phyloP scores from a whole-genome alignment of 2,329 filamentous ascomycete species.

The Fusarium sp. region DNA sequence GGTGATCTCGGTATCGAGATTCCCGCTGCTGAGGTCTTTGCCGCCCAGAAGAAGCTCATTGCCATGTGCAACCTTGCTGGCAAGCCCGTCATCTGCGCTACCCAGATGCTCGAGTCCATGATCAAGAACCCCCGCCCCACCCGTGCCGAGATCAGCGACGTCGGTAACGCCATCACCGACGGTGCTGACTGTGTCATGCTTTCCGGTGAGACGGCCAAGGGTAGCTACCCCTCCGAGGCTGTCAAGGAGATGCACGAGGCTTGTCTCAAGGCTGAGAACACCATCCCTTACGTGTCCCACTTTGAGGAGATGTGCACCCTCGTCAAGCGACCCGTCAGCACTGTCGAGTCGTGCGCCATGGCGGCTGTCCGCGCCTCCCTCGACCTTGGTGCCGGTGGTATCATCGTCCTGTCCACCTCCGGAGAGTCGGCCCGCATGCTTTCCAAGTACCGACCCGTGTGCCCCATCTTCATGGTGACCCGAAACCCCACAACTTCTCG shows the following conservation, averaged over 20 bases:
- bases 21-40: constrained; percentile 96
- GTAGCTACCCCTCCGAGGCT: constrained; percentile 89
- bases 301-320: constrained; percentile 94
- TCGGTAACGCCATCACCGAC: constrained; percentile 97
- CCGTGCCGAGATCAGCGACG: constrained; percentile 97
- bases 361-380: constrained; percentile 94
- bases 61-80: constrained; percentile 99
- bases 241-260: constrained; percentile 99
- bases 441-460: constrained; percentile 98
- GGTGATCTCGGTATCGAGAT: constrained; percentile 98
- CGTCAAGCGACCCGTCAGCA: constrained; percentile 83
- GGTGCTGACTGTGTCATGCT: constrained; percentile 99
- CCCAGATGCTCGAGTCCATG: constrained; percentile 99
- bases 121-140: constrained; percentile 99
- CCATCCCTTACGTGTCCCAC: constrained; percentile 95
- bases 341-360: constrained; percentile 95
- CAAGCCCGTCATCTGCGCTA: constrained; percentile 98
- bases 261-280: constrained; percentile 95
- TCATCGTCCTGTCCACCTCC: constrained; percentile 95
- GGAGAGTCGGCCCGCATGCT: constrained; percentile 94
- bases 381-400: constrained; percentile 95
- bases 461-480: constrained; percentile 99
- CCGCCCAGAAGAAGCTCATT: constrained; percentile 99
- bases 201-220: constrained; percentile 99
- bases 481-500: constrained; percentile 84